Conservation (phyloP, 176 grass and related monocot species). For the Avena eriantha region DNA sequence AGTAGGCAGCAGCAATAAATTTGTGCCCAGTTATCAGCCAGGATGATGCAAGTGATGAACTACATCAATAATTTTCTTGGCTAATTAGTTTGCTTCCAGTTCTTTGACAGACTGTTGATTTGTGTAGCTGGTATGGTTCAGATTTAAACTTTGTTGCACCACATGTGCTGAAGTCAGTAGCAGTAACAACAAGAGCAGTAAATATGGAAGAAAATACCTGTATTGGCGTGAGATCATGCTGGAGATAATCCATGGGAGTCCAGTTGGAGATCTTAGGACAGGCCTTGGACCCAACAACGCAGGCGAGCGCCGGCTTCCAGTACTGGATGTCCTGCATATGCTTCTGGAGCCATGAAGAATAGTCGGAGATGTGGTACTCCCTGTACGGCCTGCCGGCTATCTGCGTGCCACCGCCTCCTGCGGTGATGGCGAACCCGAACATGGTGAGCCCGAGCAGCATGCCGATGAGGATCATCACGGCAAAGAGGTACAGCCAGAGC, state of each 20-base stretch:
- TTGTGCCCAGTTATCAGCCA: not conserved
- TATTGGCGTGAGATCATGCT: conserved; percentile 78
- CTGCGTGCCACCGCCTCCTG: conserved; percentile 68
- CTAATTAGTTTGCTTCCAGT: not conserved
- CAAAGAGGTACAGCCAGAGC: conserved; percentile 84
- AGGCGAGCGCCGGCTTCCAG: conserved; percentile 78
- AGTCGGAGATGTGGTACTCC: conserved; percentile 74
- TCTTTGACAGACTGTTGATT: conserved; percentile 1
- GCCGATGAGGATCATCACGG: conserved; percentile 71
- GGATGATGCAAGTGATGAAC: not conserved
- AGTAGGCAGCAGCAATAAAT: not conserved
- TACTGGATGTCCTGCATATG: conserved; percentile 59
- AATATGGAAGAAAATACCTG: conserved; percentile 56
- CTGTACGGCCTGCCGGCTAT: conserved; percentile 69
- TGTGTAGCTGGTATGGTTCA: not conserved
- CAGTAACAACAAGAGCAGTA: not conserved
- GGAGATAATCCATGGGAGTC: conserved; percentile 89
- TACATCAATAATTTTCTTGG: not conserved
- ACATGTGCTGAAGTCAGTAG: conserved; percentile 1
- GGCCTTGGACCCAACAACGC: conserved; percentile 78
- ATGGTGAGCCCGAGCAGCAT: conserved; percentile 66
- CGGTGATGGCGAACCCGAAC: conserved; percentile 87
- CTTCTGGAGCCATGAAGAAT: conserved; percentile 77
- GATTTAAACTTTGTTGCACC: not conserved
- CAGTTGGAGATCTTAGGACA: conserved; percentile 74